Conservation (phyloP, 1,139 yeast genomes). For the Hansenula lynferdii region DNA sequence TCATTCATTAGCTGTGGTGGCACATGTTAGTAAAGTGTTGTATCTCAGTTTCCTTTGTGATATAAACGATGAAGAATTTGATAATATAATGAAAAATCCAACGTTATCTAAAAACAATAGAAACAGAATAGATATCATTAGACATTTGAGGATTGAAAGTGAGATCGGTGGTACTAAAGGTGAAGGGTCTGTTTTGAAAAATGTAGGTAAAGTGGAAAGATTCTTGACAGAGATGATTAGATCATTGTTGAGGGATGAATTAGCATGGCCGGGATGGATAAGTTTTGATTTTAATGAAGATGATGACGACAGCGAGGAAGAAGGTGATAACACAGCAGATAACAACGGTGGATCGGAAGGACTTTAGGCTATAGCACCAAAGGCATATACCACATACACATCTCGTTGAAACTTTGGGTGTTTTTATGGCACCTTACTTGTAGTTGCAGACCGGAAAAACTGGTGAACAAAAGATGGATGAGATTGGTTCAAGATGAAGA, state of each 20-base stretch:
- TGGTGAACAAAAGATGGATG: background rate
- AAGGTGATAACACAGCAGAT: background rate
- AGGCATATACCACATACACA: no score
- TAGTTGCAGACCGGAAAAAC: background rate
- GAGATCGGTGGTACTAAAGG: constrained; percentile 69
- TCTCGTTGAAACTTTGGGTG: no score
- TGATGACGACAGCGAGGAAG: constrained; percentile 19
- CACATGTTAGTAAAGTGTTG: constrained; percentile 53
- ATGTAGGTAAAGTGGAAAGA: constrained; percentile 89
- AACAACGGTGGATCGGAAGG: background rate
- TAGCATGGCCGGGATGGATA: constrained; percentile 98
- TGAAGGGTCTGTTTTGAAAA: constrained; percentile 48
- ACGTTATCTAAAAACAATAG: constrained; percentile 9
- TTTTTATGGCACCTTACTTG: constrained; percentile 1
- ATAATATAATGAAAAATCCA: constrained; percentile 20
- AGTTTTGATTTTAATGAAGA: constrained; percentile 60
- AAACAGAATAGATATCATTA: constrained; percentile 72
- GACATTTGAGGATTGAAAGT: constrained; percentile 79
- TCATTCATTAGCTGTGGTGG: constrained; percentile 74
- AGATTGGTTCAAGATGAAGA: background rate
- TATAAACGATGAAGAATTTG: constrained; percentile 40
- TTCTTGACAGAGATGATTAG: constrained; percentile 77
- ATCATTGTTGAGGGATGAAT: constrained; percentile 68
- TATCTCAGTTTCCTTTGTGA: constrained; percentile 58
- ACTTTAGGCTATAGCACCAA: no score